These are phyloP conservation scores for Arachis monticola DNA, from an alignment of 331 rosid genomes.

Conservation along the genomic window DNA sequence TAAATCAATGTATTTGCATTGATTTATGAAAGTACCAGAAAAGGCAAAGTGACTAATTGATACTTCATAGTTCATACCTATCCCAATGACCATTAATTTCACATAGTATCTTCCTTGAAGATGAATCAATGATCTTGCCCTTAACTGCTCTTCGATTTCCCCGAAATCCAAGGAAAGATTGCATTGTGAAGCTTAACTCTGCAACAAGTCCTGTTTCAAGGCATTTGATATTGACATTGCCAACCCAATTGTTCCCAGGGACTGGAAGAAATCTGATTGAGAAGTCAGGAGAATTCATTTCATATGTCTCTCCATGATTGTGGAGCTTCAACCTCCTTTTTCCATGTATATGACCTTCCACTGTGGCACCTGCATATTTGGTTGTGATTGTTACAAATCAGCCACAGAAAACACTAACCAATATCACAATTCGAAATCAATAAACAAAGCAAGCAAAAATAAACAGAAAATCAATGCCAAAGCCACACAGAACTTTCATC, in stretches of 20 bases:
- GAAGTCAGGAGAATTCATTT: constrained; percentile 58
- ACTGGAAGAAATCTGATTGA: constrained; percentile 58
- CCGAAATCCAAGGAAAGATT: constrained; percentile 56
- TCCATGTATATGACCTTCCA: constrained; percentile 60
- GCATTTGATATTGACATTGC: constrained; percentile 54
- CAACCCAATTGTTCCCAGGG: constrained; percentile 61
- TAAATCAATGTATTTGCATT: too few relatives aligned
- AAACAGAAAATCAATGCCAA: too few relatives aligned
- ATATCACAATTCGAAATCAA: too few relatives aligned
- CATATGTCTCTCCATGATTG: constrained; percentile 73
- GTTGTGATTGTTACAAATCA: neutral
- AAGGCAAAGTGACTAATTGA: neutral
- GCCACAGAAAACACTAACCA: too few relatives aligned
- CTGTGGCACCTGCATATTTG: constrained; percentile 55
- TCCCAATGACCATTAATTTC: constrained; percentile 77
- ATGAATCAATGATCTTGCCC: constrained; percentile 60
- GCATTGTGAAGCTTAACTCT: constrained; percentile 51
- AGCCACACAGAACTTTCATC: too few relatives aligned
- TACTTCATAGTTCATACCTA: constrained; percentile 44
- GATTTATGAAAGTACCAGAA: neutral
- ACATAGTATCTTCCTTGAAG: constrained; percentile 51
- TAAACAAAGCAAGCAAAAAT: too few relatives aligned
- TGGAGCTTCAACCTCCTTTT: constrained; percentile 64
- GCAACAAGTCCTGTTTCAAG: constrained; percentile 61
- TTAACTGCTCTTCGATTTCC: constrained; percentile 56